Base-by-base conservation (phyloP, 2,329 filamentous ascomycete species). In the Aaosphaeria arxii region DNA sequence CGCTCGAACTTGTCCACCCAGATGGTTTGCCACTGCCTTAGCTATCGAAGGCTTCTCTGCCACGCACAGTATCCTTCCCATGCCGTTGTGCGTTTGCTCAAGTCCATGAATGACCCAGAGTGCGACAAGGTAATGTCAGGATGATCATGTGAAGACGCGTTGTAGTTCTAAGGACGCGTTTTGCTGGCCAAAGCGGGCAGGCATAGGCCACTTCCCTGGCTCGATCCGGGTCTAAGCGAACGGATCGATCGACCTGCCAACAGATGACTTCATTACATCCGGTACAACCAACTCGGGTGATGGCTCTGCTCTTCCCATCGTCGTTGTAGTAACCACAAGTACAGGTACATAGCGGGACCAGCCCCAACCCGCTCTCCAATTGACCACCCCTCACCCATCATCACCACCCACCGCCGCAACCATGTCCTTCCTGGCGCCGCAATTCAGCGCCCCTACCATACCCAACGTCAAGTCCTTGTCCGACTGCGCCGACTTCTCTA, bases 41-140 rank as follows among this genome's bases (percentile, higher is more conserved):
- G 94, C 90, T 54, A 99, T 96, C 39, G 92, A 95, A 33, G 91
- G 91, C 79, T 99, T 91, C 71, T 91, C 87, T 51, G 87, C 88
- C 56, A 91, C 87, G 66, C 87, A 91, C 45, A 91, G 76, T 50
- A 90, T 83, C 59, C 79, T 82, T 46, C 67, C 70, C 67, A 71
- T 71, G 7, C n/a, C 52, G 30, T 6, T 31, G 29, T 33, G 28
- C 30, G 29, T 36, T 42, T n/a, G 32, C 33, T 24, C 31, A 24
- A n/a, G 35, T 36, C 39, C 45, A 47, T 42, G 41, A 46, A 40
- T 29, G 29, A 30, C 24, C 40, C 24, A 13, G 33, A 7, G 4
- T 32, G 30, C 9, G 31, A 31, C 39, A 52, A 44, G 41, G 44
- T 28, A 28, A 40, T 29, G 28, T 24, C 17, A 24, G 17, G 3